Evolutionary conservation across 768 basidiomycete species (phyloP).

Genomic region (Hygrophoropsis aurantiaca): DNA sequence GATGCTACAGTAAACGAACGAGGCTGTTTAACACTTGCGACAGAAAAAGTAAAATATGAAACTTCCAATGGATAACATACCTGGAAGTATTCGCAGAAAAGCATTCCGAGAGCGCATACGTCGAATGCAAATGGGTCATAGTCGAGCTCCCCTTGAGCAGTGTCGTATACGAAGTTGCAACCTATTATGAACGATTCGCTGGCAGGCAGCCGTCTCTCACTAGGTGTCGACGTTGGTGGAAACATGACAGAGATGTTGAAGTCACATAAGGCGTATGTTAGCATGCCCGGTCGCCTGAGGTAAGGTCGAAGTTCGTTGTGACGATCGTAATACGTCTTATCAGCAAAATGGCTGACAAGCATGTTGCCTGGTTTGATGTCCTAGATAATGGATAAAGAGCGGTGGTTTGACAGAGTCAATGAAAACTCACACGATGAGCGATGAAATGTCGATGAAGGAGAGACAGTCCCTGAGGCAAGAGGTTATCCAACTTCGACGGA

Average conservation of each 20-base stretch:
- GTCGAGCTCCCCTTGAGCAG: constrained; percentile 20
- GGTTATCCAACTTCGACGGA: background rate
- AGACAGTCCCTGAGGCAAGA: constrained; percentile 3
- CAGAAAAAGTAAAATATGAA: background rate
- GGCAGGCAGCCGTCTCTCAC: constrained; percentile 3
- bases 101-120: constrained; percentile 24
- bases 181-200: constrained; percentile 1
- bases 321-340: background rate
- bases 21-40: no score
- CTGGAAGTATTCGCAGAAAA: constrained; percentile 2
- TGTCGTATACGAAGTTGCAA: constrained; percentile 8
- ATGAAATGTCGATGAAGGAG: constrained; percentile 9
- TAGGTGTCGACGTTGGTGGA: background rate
- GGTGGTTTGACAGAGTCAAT: background rate
- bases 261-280: background rate
- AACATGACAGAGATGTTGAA: constrained; percentile 1
- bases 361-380: constrained; percentile 8
- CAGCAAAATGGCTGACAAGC: constrained; percentile 9
- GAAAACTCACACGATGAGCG: constrained; percentile 9
- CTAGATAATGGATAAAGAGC: background rate
- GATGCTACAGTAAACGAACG: constrained; percentile 11
- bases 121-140: constrained; percentile 28
- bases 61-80: background rate
- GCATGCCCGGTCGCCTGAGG: background rate
- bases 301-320: background rate